Evolutionary conservation across 1,139 yeast genomes (phyloP).

Genomic region (Schizosaccharomyces versatilis): DNA sequence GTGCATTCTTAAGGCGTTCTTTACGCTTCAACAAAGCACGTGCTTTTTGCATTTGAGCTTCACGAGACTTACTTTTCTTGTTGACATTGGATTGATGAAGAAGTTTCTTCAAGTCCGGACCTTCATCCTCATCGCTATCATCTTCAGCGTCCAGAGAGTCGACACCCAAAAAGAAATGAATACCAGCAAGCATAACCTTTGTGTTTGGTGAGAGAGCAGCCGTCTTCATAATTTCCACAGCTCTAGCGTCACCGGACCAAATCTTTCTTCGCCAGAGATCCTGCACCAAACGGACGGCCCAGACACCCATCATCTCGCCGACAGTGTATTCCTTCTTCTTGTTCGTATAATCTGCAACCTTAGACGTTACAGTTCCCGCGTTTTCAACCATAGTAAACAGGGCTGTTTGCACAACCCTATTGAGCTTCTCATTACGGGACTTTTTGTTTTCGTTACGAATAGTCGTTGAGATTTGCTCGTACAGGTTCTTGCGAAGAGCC

Average conservation of each 20-base stretch:
- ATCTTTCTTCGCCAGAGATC: constrained; percentile 94
- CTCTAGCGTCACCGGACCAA: constrained; percentile 79
- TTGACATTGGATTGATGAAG: constrained; percentile 67
- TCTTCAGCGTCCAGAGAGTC: constrained; percentile 85
- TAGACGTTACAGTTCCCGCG: background rate
- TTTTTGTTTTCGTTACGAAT: constrained; percentile 69
- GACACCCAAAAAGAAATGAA: constrained; percentile 75
- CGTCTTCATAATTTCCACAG: constrained; percentile 90
- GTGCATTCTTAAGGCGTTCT: constrained; percentile 5
- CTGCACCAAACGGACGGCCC: constrained; percentile 90
- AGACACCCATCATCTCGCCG: constrained; percentile 44
- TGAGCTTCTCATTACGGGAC: constrained; percentile 64
- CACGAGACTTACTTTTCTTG: constrained; percentile 61
- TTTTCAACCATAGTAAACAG: constrained; percentile 46
- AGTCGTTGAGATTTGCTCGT: constrained; percentile 51
- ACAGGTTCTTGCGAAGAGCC: constrained; percentile 60
- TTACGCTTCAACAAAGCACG: constrained; percentile 27
- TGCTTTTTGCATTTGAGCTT: constrained; percentile 55
- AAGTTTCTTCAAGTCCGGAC: constrained; percentile 25
- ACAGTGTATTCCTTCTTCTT: constrained; percentile 35
- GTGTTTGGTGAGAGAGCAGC: constrained; percentile 75
- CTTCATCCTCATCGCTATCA: constrained; percentile 51
- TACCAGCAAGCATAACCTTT: constrained; percentile 79
- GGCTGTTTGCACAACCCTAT: constrained; percentile 74
- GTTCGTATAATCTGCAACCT: constrained; percentile 10